phyloP scores from a whole-genome alignment of 2,329 filamentous ascomycete genomes.

The Fusarium sp. region DNA sequence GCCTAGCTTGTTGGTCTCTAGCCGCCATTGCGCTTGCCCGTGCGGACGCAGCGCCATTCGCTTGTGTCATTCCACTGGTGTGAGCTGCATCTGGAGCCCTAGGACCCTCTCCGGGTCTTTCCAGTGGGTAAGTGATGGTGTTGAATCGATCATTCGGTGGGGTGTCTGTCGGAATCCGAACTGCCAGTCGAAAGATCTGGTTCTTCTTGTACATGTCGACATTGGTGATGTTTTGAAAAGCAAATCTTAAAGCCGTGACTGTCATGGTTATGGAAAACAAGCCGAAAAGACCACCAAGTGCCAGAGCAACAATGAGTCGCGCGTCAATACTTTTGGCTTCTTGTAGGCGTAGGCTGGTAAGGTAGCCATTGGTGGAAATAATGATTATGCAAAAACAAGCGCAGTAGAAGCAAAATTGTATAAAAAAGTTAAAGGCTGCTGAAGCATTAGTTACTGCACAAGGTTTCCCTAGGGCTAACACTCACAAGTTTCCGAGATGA shows the following conservation, averaged over 20 bases:
- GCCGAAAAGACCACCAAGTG: conserved; percentile 75
- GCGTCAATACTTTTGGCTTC: conserved; percentile 59
- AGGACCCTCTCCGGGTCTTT: conserved; percentile 20
- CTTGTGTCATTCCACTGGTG: not conserved
- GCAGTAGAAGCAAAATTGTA: conserved; percentile 84
- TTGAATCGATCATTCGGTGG: conserved; percentile 54
- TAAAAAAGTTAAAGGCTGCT: conserved; percentile 86
- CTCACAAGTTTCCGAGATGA: conserved; percentile 82
- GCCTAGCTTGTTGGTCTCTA: conserved; percentile 60
- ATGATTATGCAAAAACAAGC: conserved; percentile 72
- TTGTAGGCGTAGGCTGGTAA: conserved; percentile 64
- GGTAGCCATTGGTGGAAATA: conserved; percentile 71
- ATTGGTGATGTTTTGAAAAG: conserved; percentile 80
- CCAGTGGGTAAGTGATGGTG: conserved; percentile 69
- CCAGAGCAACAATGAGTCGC: conserved; percentile 74
- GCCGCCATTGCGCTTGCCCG: conserved; percentile 28
- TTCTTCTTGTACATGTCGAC: conserved; percentile 78
- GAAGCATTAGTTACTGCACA: not conserved
- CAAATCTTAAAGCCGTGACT: conserved; percentile 74
- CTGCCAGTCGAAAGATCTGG: conserved; percentile 77
- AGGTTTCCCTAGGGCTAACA: conserved; percentile 1
- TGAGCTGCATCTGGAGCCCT: conserved; percentile 9
- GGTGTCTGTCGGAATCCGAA: conserved; percentile 70
- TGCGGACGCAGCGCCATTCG: conserved; percentile 21
- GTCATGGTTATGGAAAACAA: conserved; percentile 86